Conservation (phyloP, 1,139 yeast species). For the Hyphopichia wangnamkhiaoensis region DNA sequence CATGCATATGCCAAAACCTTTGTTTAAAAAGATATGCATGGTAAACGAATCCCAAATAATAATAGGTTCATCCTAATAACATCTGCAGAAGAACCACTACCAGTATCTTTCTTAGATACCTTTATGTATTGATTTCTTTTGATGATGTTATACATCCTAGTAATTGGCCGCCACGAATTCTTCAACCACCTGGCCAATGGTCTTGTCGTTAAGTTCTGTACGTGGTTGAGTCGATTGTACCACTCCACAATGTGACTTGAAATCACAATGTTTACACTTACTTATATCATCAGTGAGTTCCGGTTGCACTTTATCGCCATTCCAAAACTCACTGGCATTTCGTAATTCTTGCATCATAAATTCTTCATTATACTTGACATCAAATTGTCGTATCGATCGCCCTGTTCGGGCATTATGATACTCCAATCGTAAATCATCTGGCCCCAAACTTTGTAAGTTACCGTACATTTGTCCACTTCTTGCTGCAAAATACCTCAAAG, state of each 20-base stretch:
- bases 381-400: slow-evolving; percentile 35
- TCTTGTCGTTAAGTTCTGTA: neutral
- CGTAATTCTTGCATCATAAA: slow-evolving; percentile 26
- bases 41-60: slow-evolving; percentile 50
- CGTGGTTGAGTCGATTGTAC: slow-evolving; percentile 22
- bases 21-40: slow-evolving; percentile 34
- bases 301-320: slow-evolving; percentile 49
- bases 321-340: slow-evolving; percentile 52
- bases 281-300: slow-evolving; percentile 32
- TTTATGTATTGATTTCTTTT: slow-evolving; percentile 34
- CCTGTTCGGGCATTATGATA: slow-evolving; percentile 45
- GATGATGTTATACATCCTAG: slow-evolving; percentile 39
- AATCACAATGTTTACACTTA: slow-evolving; percentile 59
- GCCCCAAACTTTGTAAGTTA: slow-evolving; percentile 32
- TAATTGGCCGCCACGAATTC: neutral
- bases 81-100: slow-evolving; percentile 47
- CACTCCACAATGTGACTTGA: slow-evolving; percentile 33
- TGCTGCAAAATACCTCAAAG: slow-evolving; percentile 57
- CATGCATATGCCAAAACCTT: slow-evolving; percentile 36
- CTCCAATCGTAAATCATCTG: slow-evolving; percentile 47
- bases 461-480: slow-evolving; percentile 52
- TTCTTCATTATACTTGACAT: slow-evolving; percentile 34
- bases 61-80: no score
- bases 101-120: slow-evolving; percentile 4
- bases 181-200: neutral